Percentiles rank a stretch among this genome's conserved stretches.
Evolutionary conservation across 805 yeast genomes (phyloP).

Genomic region (Lachancea lanzarotensis): DNA sequence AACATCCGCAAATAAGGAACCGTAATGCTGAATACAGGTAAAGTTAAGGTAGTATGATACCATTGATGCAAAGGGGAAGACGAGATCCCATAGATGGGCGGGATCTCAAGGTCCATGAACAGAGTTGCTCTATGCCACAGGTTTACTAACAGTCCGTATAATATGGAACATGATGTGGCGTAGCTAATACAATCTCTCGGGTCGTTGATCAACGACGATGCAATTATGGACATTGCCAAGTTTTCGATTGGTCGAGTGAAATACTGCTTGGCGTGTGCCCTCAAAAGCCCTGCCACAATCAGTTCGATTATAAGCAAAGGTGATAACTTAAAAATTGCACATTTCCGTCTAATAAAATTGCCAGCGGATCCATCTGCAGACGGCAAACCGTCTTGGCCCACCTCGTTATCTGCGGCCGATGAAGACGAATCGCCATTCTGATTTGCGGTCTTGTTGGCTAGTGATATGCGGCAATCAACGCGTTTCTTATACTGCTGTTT

Average conservation of each 20-base stretch:
- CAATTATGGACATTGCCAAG: conserved; percentile 25
- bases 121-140: conserved; percentile 4
- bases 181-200: conserved; percentile 24
- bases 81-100: background rate
- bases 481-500: conserved; percentile 6
- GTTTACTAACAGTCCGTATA: conserved; percentile 22
- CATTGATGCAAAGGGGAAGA: conserved; percentile 1
- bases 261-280: conserved; percentile 17
- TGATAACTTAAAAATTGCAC: background rate
- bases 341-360: background rate
- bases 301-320: conserved; percentile 11
- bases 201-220: conserved; percentile 31
- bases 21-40: background rate
- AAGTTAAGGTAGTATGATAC: background rate
- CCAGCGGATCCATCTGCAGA: background rate
- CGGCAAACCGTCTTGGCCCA: background rate
- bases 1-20: background rate
- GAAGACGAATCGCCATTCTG: background rate
- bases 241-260: conserved; percentile 23
- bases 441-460: background rate
- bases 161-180: conserved; percentile 27
- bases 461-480: background rate
- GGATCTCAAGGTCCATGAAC: conserved; percentile 2
- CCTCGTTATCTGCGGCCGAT: background rate
- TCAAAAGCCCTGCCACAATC: conserved; percentile 18